A percentile compares a stretch with the other conserved stretches of the same genome.
These are phyloP conservation scores for Cyberlindnera misumaiensis DNA, from an alignment of 805 yeast genomes.

Conservation along the genomic window DNA sequence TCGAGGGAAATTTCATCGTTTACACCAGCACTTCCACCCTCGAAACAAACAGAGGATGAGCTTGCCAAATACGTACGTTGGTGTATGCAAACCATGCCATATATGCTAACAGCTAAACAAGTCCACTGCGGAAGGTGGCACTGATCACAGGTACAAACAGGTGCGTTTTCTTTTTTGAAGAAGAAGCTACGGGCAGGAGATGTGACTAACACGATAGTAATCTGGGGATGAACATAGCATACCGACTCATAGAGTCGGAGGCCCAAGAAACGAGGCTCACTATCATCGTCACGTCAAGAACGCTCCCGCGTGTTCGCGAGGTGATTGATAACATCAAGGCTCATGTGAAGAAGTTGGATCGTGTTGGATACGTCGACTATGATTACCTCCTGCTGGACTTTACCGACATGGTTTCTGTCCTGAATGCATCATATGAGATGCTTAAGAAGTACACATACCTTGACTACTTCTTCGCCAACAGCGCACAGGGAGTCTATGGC, in stretches of 20 bases:
- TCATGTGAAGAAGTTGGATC: conserved; percentile 32
- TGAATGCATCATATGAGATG: conserved; percentile 68
- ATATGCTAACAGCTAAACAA: too few species aligned
- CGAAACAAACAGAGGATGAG: too few species aligned
- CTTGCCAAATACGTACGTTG: too few species aligned
- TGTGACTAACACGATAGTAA: conserved; percentile 34
- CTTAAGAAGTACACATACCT: conserved; percentile 54
- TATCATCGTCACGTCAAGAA: conserved; percentile 82
- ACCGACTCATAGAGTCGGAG: conserved; percentile 59
- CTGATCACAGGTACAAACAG: conserved; percentile 40
- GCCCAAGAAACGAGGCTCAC: conserved; percentile 56
- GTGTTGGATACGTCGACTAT: conserved; percentile 62
- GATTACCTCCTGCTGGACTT: conserved; percentile 90
- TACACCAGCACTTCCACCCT: too few species aligned
- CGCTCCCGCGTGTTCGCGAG: conserved; percentile 76
- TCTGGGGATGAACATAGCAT: conserved; percentile 81
- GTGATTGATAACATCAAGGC: conserved; percentile 54
- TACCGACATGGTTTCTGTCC: conserved; percentile 78
- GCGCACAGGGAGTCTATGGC: conserved; percentile 81
- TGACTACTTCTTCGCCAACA: conserved; percentile 78
- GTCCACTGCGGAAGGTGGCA: conserved; percentile 29
- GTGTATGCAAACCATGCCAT: too few species aligned
- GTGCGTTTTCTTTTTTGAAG: conserved; percentile 12
- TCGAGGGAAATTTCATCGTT: too few species aligned
- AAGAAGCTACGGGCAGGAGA: too few species aligned